Evolutionary conservation across 2,329 filamentous ascomycete species (phyloP).

Genomic region (Ambrosiella beaveri): DNA sequence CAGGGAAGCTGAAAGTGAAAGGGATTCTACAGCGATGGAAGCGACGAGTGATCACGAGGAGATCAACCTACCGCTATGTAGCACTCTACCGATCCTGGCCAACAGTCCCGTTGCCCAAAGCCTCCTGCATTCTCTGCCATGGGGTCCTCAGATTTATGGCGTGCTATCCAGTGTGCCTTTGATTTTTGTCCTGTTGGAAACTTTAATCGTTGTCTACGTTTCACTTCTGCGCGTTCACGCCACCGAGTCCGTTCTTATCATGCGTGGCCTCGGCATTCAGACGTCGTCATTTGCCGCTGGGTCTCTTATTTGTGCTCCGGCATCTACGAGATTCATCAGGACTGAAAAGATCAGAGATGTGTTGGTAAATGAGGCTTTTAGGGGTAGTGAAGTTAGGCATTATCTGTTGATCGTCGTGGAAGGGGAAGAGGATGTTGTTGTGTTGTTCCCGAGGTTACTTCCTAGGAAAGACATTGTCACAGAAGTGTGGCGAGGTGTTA

Average conservation of each 20-base stretch:
- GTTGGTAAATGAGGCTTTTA: conserved; percentile 87
- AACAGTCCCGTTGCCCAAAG: conserved; percentile 17
- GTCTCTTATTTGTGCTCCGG: conserved; percentile 40
- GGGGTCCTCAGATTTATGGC: conserved; percentile 22
- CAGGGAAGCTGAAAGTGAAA: no score
- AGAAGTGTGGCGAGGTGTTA: conserved; percentile 73
- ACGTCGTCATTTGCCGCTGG: conserved; percentile 43
- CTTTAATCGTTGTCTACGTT: conserved; percentile 22
- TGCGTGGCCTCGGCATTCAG: conserved; percentile 80
- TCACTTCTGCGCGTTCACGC: conserved; percentile 31
- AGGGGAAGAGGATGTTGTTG: conserved; percentile 71
- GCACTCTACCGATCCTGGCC: conserved; percentile 15
- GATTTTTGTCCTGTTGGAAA: conserved; percentile 24
- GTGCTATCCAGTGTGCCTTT: conserved; percentile 22
- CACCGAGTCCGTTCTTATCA: conserved; percentile 74
- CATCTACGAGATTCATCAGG: conserved; percentile 51
- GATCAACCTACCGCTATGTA: no score
- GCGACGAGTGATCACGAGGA: no score
- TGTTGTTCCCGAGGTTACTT: conserved; percentile 78
- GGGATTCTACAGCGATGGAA: no score
- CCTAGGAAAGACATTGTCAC: conserved; percentile 62
- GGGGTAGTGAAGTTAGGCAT: conserved; percentile 76
- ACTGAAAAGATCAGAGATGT: conserved; percentile 86
- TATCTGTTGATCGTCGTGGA: conserved; percentile 84
- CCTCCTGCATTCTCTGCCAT: conserved; percentile 23